Evolutionary conservation across 441 rosid species (phyloP).

Genomic region (Biscutella auriculata): DNA sequence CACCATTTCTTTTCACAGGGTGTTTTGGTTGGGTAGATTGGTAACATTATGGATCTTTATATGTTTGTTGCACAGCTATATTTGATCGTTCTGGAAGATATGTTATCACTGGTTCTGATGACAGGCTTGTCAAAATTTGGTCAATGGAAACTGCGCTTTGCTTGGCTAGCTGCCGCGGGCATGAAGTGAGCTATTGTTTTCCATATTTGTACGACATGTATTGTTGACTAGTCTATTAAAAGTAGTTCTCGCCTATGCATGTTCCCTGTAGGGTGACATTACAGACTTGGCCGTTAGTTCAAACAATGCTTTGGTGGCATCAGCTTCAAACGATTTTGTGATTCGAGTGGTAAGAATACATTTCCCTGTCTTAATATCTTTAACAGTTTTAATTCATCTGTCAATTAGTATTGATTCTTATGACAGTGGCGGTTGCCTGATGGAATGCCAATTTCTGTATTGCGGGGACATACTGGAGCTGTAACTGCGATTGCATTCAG

Average conservation of each 20-base stretch:
- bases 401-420: slow-evolving; percentile 20
- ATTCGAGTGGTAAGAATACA: slow-evolving; percentile 63
- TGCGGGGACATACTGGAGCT: slow-evolving; percentile 71
- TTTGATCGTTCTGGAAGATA: slow-evolving; percentile 76
- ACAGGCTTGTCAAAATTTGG: slow-evolving; percentile 82
- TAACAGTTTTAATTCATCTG: slow-evolving; percentile 2
- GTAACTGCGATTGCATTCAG: slow-evolving; percentile 85
- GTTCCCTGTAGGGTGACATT: slow-evolving; percentile 55
- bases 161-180: slow-evolving; percentile 84
- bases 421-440: slow-evolving; percentile 80
- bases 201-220: slow-evolving; percentile 11
- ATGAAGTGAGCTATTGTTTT: slow-evolving; percentile 46
- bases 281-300: slow-evolving; percentile 78
- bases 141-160: slow-evolving; percentile 86
- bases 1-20: not conserved
- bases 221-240: slow-evolving; percentile 9
- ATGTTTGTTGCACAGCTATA: slow-evolving; percentile 40
- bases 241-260: slow-evolving; percentile 18
- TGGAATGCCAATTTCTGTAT: slow-evolving; percentile 66
- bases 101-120: slow-evolving; percentile 78
- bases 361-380: slow-evolving; percentile 3
- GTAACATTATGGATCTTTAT: slow-evolving; percentile 1
- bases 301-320: slow-evolving; percentile 69
- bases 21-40: slow-evolving; percentile 1
- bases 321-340: slow-evolving; percentile 73